Conservation (phyloP, 2,329 filamentous ascomycete genomes). For the Cladophialophora chaetospira region DNA sequence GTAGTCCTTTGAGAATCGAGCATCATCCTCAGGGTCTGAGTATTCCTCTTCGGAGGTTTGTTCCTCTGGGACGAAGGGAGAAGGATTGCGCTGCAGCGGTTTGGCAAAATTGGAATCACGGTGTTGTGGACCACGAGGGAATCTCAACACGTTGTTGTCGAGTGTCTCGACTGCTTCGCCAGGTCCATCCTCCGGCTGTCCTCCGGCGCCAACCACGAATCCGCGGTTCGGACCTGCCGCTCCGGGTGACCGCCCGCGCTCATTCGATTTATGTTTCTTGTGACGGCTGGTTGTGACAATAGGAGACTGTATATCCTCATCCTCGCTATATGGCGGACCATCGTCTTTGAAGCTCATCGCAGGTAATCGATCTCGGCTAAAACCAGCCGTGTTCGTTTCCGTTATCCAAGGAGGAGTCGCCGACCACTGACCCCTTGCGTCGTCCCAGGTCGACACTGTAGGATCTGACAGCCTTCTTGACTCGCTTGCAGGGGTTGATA, state of each 20-base stretch:
- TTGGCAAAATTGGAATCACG: slow-evolving; percentile 59
- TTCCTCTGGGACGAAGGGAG: slow-evolving; percentile 23
- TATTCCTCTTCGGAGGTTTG: slow-evolving; percentile 49
- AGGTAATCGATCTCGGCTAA: slow-evolving; percentile 65
- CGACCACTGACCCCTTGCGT: slow-evolving; percentile 60
- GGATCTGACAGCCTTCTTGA: slow-evolving; percentile 78
- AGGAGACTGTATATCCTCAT: slow-evolving; percentile 90
- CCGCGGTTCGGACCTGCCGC: slow-evolving; percentile 62
- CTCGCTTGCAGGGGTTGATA: slow-evolving; percentile 84
- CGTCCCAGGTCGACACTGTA: slow-evolving; percentile 74
- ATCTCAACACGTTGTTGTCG: slow-evolving; percentile 25
- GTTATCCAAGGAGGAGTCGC: slow-evolving; percentile 48
- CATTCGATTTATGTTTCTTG: slow-evolving; percentile 75
- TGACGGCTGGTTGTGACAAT: slow-evolving; percentile 81
- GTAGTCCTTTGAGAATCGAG: slow-evolving; percentile 85
- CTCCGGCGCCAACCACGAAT: slow-evolving; percentile 67
- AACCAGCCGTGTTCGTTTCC: slow-evolving; percentile 44
- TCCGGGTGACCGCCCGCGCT: slow-evolving; percentile 52
- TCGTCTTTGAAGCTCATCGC: slow-evolving; percentile 78
- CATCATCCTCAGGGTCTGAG: slow-evolving; percentile 61
- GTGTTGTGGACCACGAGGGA: slow-evolving; percentile 59
- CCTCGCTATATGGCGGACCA: slow-evolving; percentile 90
- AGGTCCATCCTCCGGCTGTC: slow-evolving; percentile 70
- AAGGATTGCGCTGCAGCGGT: slow-evolving; percentile 39
- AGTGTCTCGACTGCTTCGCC: slow-evolving; percentile 82